Evolutionary conservation across 1,139 yeast species (phyloP), one percentile per base, ranked within the genome.

Genomic region (Kluyveromyces sp.): DNA sequence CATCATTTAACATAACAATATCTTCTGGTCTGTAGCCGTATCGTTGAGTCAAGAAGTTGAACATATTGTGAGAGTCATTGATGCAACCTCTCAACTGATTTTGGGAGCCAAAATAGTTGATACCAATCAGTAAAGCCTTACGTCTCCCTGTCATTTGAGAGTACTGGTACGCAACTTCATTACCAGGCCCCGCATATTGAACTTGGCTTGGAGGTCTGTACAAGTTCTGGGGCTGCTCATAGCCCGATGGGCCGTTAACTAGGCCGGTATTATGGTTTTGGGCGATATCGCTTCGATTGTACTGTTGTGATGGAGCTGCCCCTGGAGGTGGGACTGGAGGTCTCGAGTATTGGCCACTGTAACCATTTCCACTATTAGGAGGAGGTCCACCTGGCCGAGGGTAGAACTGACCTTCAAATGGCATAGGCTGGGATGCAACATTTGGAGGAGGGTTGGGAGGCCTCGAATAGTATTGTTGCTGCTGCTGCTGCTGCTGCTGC

Each of bases 111-210:
- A 81, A 73, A 66, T 90, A 90, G 68, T 90, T 90, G 67, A 88
- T 84, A 7, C 97, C 97, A 46, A 90, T 74, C 48, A 89, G 66
- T 49, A 90, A 67, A 1, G 97, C 97, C 69, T 89, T 90, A 54
- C 83, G 79, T 43, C 71, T 70, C 25, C 95, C 95, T 1, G 77
- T 67, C 71, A 92, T 84, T 64, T 79, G 78, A 35, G 95, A 86
- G 68, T 84, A 85, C 63, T 81, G 83, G 64, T 69, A 83, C 35
- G 54, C 45, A 44, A 55, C 43, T 43, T 70, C 68, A 26, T 51
- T 48, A 25, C 45, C 29, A 49, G 60, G 52, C 41, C 53, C 57
- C 27, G 56, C 51, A 7, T 48, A 45, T 39, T 57, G 63, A 25
- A 54, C 48, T 34, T 50, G 52, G 37, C 52, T 53, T 4, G 64